These are phyloP conservation scores for Saccharomycopsis lassenensis DNA, from an alignment of 805 yeast species.

Conservation along the genomic window DNA sequence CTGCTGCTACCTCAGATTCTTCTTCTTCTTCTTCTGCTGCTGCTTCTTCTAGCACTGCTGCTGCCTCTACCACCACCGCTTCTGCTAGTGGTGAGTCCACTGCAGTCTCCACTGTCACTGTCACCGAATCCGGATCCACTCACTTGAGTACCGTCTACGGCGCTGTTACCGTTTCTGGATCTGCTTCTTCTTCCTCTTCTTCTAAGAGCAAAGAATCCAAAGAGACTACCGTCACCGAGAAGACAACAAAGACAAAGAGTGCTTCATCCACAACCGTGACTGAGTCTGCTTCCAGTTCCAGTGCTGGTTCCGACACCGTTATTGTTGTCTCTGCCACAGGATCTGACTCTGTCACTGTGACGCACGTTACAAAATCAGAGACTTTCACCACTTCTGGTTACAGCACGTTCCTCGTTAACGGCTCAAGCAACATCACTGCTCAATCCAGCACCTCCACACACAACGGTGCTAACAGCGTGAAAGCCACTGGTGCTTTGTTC, in stretches of 20 bases:
- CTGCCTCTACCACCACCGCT: conserved; percentile 14
- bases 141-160: conserved; percentile 18
- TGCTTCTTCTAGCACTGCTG: conserved; percentile 11
- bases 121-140: conserved; percentile 16
- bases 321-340: conserved; percentile 16
- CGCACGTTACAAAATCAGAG: conserved; percentile 14
- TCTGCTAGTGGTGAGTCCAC: conserved; percentile 15
- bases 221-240: too few species aligned
- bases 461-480: conserved; percentile 1
- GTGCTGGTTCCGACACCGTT: conserved; percentile 13
- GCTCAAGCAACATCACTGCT: too few species aligned
- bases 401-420: conserved; percentile 11
- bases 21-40: conserved; percentile 19
- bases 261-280: conserved; percentile 18
- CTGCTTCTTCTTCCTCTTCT: conserved; percentile 18
- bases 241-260: too few species aligned
- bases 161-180: conserved; percentile 18
- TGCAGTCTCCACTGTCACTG: conserved; percentile 17
- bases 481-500: neutral
- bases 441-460: too few species aligned
- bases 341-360: conserved; percentile 15
- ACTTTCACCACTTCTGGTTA: conserved; percentile 15
- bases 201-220: conserved; percentile 9
- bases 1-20: conserved; percentile 6
- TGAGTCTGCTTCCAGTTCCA: conserved; percentile 13